Conservation (phyloP, 202 grass and related monocot genomes). For the Musa balbisiana region DNA sequence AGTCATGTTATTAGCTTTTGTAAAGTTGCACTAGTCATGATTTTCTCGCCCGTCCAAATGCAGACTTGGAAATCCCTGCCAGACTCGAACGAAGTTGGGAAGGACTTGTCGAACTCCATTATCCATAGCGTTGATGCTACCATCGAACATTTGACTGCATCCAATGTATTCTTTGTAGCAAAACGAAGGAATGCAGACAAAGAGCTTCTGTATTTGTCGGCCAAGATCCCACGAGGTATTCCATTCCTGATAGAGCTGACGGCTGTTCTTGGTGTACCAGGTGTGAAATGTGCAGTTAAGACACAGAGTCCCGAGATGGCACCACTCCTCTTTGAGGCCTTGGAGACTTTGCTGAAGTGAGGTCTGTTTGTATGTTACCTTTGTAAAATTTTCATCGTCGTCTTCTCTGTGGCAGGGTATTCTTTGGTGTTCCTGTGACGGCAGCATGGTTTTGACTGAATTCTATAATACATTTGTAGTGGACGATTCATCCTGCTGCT, state of each 20-base stretch:
- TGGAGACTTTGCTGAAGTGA: conserved; percentile 78
- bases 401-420: too few species aligned
- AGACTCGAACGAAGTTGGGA: conserved; percentile 70
- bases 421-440: too few species aligned
- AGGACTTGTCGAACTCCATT: conserved; percentile 56
- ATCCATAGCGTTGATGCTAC: conserved; percentile 76
- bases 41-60: neutral
- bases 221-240: conserved; percentile 62
- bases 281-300: conserved; percentile 86
- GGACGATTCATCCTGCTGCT: too few species aligned
- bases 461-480: too few species aligned
- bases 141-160: conserved; percentile 55
- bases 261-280: conserved; percentile 48
- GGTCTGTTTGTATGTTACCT: neutral
- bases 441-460: too few species aligned
- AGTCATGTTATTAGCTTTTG: neutral
- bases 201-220: conserved; percentile 75
- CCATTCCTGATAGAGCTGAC: conserved; percentile 91
- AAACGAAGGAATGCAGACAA: conserved; percentile 87
- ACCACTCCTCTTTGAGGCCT: conserved; percentile 78
- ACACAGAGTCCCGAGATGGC: conserved; percentile 73
- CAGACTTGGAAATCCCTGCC: conserved; percentile 97
- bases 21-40: too few species aligned
- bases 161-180: conserved; percentile 91
- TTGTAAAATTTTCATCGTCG: neutral